These are phyloP conservation scores for Alternaria conjuncta DNA, from an alignment of 2,329 filamentous ascomycete genomes.

Conservation along the genomic window DNA sequence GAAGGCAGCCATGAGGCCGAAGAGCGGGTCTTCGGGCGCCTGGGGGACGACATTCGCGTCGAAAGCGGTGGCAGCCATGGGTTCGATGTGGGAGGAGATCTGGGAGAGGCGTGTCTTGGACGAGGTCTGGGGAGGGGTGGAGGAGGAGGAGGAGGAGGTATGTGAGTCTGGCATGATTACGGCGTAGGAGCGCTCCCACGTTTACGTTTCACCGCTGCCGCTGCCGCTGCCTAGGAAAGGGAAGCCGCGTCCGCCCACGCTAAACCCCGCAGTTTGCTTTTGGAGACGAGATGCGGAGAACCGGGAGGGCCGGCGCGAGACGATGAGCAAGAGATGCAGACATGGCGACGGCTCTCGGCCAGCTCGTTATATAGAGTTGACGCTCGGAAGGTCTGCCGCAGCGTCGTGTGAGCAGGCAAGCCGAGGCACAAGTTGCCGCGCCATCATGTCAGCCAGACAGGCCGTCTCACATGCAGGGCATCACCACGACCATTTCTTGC, in stretches of 20 bases:
- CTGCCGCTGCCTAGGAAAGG: background rate
- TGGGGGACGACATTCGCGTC: slow-evolving; percentile 78
- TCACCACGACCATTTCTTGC: background rate
- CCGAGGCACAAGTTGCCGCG: slow-evolving; percentile 30
- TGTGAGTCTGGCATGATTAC: slow-evolving; percentile 34
- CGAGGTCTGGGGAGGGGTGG: slow-evolving; percentile 23
- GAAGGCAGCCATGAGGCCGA: slow-evolving; percentile 89
- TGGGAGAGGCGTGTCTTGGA: slow-evolving; percentile 56
- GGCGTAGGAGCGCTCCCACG: slow-evolving; percentile 22
- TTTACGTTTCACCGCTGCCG: slow-evolving; percentile 34
- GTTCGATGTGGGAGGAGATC: slow-evolving; percentile 74
- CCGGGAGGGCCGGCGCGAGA: slow-evolving; percentile 8
- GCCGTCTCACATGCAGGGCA: slow-evolving; percentile 33
- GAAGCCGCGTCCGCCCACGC: slow-evolving; percentile 26
- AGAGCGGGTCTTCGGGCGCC: slow-evolving; percentile 93
- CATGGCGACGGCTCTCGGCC: slow-evolving; percentile 13
- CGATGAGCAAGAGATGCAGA: slow-evolving; percentile 10
- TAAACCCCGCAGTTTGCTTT: slow-evolving; percentile 33
- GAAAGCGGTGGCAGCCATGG: slow-evolving; percentile 70
- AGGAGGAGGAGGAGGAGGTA: slow-evolving; percentile 1
- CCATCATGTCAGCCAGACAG: slow-evolving; percentile 25
- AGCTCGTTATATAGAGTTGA: slow-evolving; percentile 20
- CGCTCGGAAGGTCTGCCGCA: slow-evolving; percentile 8
- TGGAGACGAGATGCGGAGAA: slow-evolving; percentile 26
- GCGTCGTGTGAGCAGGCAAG: slow-evolving; percentile 27